Base-by-base conservation (phyloP, 2,329 filamentous ascomycete species). In the Capronia epimyces region DNA sequence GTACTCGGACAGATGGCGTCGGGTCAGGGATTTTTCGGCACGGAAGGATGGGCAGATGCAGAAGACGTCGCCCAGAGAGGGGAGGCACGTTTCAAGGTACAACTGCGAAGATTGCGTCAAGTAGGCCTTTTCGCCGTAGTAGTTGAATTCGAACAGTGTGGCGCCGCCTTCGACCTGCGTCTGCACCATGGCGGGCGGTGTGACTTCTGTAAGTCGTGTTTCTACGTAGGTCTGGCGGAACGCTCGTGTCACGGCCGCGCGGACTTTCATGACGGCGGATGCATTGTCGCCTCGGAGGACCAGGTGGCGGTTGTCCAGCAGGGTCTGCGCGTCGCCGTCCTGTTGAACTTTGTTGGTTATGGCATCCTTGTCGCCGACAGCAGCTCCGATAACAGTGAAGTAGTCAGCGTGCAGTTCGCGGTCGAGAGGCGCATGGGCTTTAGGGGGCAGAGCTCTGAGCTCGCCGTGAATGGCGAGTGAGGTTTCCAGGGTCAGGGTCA, bases 31-130 rank as follows among this genome's bases (percentile, higher is more conserved):
- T 74, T 96, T 96, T 72, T 98, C 93, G 12, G 93, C 93, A 56
- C 93, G 90, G 84, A 98, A 98, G 1, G 91, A 97, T 70, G 95
- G 95, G 71, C 95, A 90, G 64, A 98, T 91, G 68, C 91, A 97
- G 79, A 94, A 98, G 46, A 96, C 89, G 67, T 96, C 88, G 62
- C 93, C 93, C 64, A 97, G 78, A 45, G 86, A 88, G 9, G 91
- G 89, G 25, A 98, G 76, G 60, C 85, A 89, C 25, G 93, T 98
- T 77, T 98, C 93, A 52, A 98, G 86, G 72, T 98, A 98, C 47
- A 98, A 82, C 72, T 98, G 93, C 27, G 88, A 95, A 2, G 90
- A 96, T 73, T 98, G 93, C 3, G 93, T 97, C 57, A 98, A 82
- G 75, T 90, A 98, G 53, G 93, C 87, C 62, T 84, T 80, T 71